phyloP scores from a whole-genome alignment of 768 basidiomycete species.

The Pisolithus sp. region DNA sequence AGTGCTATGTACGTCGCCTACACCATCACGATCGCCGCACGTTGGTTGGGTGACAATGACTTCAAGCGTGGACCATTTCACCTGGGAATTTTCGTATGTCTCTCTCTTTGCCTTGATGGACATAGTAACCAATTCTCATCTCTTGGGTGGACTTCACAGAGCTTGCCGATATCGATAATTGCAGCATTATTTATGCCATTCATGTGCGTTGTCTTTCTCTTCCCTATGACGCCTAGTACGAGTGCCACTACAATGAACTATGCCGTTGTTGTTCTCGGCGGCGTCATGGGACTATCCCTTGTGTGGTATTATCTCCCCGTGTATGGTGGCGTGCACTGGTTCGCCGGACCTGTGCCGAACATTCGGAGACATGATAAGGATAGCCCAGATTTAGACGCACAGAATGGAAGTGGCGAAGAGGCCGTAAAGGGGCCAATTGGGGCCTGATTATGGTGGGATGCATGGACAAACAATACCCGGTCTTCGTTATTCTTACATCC shows the following conservation, averaged over 20 bases:
- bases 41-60: conserved; percentile 27
- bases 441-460: too few species aligned
- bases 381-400: neutral
- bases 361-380: conserved; percentile 4
- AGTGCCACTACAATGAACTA: conserved; percentile 26
- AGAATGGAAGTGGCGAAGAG: too few species aligned
- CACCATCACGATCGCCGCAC: conserved; percentile 31
- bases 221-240: conserved; percentile 23
- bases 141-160: conserved; percentile 14
- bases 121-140: conserved; percentile 4
- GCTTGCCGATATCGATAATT: conserved; percentile 20
- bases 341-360: conserved; percentile 29
- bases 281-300: conserved; percentile 25
- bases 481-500: too few species aligned
- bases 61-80: conserved; percentile 31
- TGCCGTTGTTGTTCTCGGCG: conserved; percentile 21
- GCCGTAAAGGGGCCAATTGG: too few species aligned
- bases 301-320: conserved; percentile 22
- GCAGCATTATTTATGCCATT: conserved; percentile 29
- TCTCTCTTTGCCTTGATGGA: neutral
- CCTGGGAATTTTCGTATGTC: conserved; percentile 13
- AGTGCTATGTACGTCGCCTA: conserved; percentile 34
- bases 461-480: too few species aligned
- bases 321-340: conserved; percentile 30
- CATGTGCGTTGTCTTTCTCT: conserved; percentile 28